Evolutionary conservation across 441 rosid species (phyloP).

Genomic region (Oxalis stricta): DNA sequence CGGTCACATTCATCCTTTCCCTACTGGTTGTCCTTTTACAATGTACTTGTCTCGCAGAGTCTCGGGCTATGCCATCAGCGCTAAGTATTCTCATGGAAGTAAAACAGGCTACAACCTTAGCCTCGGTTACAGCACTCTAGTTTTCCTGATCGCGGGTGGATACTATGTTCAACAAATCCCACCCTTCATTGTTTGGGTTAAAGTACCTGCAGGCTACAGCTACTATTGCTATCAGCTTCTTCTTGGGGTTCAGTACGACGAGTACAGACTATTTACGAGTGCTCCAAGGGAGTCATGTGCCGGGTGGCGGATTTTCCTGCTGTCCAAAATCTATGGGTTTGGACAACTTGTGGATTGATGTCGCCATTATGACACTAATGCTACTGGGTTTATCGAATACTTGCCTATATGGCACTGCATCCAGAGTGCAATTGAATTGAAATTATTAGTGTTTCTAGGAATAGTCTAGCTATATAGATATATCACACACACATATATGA

Average conservation of each 20-base stretch:
- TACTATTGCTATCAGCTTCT: constrained; percentile 90
- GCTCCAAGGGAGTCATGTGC: constrained; percentile 61
- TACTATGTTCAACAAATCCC: constrained; percentile 90
- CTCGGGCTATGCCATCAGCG: constrained; percentile 87
- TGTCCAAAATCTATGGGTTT: constrained; percentile 67
- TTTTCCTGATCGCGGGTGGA: constrained; percentile 89
- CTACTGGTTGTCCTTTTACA: constrained; percentile 71
- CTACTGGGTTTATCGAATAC: constrained; percentile 64
- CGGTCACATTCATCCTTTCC: constrained; percentile 63
- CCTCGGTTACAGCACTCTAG: constrained; percentile 84
- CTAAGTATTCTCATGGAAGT: constrained; percentile 89
- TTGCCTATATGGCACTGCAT: constrained; percentile 71
- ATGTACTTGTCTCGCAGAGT: constrained; percentile 82
- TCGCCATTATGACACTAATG: constrained; percentile 69
- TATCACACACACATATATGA: no score
- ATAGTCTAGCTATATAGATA: no score
- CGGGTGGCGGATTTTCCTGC: constrained; percentile 81
- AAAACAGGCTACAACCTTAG: constrained; percentile 88
- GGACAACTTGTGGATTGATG: constrained; percentile 66
- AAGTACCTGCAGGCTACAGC: constrained; percentile 89
- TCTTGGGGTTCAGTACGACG: constrained; percentile 73
- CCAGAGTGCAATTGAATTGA: constrained; percentile 51
- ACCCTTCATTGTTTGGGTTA: constrained; percentile 78
- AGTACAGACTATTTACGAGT: constrained; percentile 60
- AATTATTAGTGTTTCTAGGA: no score